Base-by-base conservation (phyloP, 495 filamentous ascomycete species). In the Beverwykella pulmonaria region DNA sequence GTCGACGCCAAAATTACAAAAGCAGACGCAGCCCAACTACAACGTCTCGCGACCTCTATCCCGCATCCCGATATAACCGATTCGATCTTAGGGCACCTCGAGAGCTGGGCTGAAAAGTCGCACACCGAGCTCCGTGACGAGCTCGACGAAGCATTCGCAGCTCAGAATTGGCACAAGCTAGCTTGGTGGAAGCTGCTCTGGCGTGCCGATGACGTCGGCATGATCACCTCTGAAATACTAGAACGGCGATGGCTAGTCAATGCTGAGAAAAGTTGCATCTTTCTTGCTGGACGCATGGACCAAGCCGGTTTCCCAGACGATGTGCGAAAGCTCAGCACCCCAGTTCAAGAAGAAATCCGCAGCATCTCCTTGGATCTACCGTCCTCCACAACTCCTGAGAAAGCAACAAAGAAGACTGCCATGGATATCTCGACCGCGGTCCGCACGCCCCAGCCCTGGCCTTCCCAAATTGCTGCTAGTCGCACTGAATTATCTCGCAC, bases 111-210 rank as follows among this genome's bases (percentile, higher is more conserved):
- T 0, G 86, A 93, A 71, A 76, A 78, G 22, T 90, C 88, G 1
- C 94, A 98, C 73, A 83, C 85, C 0, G 93, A 98, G 71, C 84
- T 98, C 5, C 88, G 90, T 53, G 81, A 87, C 65, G 83, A 89
- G 32, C 86, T 98, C 1, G 88, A 92, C 59, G 74, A 80, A 32
- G 92, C 90, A 4, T 93, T 96, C 69, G 75, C 82, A 14, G 85
- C 85, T 39, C 80, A 78, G 41, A 76, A 82, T 26, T 98, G 93
- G 93, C 80, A 82, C 1, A 87, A 85, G 19, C 79, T 96, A 1
- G 82, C 84, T 10, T 98, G 93, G 94, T 98, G 91, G 90, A 96
- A 95, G 74, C 85, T 98, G 14, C 88, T 96, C 72, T 97, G 92
- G 92, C 87, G 89, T 14, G 91, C 91, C 49, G 94, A 98, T 75